Conservation (phyloP, 257 asterid genomes). For the Marsdenia floribunda region DNA sequence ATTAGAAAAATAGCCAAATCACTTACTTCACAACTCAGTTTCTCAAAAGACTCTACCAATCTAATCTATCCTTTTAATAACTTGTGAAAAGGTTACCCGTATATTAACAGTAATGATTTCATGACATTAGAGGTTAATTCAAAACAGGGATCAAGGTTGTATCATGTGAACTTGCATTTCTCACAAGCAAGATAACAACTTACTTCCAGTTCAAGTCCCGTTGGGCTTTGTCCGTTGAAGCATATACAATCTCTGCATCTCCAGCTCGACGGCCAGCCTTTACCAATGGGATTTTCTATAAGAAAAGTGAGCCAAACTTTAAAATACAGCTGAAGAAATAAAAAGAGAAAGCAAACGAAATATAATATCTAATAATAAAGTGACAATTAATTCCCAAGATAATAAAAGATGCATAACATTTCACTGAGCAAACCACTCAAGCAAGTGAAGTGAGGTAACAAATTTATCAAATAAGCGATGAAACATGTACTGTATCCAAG, state of each 20-base stretch:
- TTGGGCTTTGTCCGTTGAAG: conserved; percentile 84
- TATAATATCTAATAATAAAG: too few relatives aligned
- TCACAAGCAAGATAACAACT: conserved; percentile 17
- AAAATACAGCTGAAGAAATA: background rate
- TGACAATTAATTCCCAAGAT: background rate
- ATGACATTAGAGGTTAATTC: background rate
- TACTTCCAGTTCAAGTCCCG: conserved; percentile 92
- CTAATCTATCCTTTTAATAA: background rate
- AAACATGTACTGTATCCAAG: background rate
- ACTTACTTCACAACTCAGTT: background rate
- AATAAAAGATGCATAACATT: background rate
- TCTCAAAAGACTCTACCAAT: background rate
- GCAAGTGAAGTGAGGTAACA: background rate
- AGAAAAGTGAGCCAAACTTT: background rate
- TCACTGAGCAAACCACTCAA: background rate
- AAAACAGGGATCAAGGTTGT: background rate
- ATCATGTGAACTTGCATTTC: background rate
- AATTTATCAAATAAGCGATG: background rate
- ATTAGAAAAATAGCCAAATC: background rate
- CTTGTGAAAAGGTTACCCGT: background rate
- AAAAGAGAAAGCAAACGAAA: too few relatives aligned
- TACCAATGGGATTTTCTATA: conserved; percentile 79
- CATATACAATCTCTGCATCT: conserved; percentile 89
- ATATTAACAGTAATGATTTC: too few relatives aligned
- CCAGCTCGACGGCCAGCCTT: conserved; percentile 89